Percentiles rank a stretch among this genome's conserved stretches.
These are phyloP conservation scores for Dillenia turbinata DNA, from an alignment of 164 flowering plant genomes.

Conservation along the genomic window DNA sequence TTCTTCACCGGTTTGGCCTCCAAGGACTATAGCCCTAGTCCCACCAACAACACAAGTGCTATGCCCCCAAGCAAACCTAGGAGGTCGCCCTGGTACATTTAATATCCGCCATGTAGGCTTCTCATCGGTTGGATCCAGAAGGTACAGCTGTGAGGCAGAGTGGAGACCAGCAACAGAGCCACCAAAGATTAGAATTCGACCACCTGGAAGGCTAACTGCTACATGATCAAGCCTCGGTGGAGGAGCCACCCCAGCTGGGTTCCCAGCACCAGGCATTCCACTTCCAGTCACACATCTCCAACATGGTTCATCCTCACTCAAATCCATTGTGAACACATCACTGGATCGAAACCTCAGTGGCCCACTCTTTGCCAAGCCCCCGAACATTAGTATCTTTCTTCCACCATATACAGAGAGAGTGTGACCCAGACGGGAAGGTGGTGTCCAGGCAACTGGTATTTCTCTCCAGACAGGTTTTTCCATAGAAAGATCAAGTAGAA, in stretches of 20 bases:
- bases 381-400: conserved; percentile 87
- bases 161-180: conserved; percentile 96
- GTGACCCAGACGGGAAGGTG: conserved; percentile 88
- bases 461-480: conserved; percentile 91
- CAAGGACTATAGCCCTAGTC: conserved; percentile 85
- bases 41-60: conserved; percentile 94
- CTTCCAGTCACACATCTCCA: conserved; percentile 89
- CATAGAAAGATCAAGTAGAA: conserved; percentile 78
- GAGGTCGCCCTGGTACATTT: conserved; percentile 85
- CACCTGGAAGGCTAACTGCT: conserved; percentile 89
- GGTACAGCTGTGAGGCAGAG: conserved; percentile 84
- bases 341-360: conserved; percentile 83
- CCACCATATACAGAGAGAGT: conserved; percentile 87
- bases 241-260: conserved; percentile 84
- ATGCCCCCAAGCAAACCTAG: conserved; percentile 94
- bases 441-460: conserved; percentile 84
- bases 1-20: conserved; percentile 93
- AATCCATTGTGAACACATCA: conserved; percentile 87
- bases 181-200: conserved; percentile 85
- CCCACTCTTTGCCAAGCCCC: conserved; percentile 90
- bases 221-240: conserved; percentile 94
- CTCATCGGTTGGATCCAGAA: conserved; percentile 87
- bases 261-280: conserved; percentile 92
- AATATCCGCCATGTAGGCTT: conserved; percentile 92
- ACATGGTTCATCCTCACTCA: conserved; percentile 81